Evolutionary conservation across 1,139 yeast genomes (phyloP), one percentile per base, ranked within the genome.

Genomic region (Pichia sp.): DNA sequence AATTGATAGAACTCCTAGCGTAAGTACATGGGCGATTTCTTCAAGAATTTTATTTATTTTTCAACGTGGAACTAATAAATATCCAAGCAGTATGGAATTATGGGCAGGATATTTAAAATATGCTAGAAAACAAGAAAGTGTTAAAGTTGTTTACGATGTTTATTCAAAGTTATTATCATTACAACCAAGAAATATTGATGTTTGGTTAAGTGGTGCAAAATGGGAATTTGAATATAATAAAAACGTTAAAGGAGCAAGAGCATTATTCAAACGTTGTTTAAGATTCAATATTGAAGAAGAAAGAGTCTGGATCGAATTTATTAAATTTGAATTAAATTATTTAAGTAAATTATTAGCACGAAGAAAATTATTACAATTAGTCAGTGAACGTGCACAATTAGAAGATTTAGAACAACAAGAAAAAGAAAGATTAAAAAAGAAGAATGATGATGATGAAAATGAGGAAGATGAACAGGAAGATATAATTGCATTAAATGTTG

Each of bases 181-280:
- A 55, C 97, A 92, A 63, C 97, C 98, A n/a, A 77, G 87, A 47
- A 86, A 89, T 61, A 78, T 89, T 2, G 84, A 83, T 58, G 86
- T 94, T 11, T 94, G 98, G 98, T 78, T 92, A 46, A 79, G 89
- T 60, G 97, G 97, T 29, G 97, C 97, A 43, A 87, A 87, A 63
- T 89, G 88, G 66, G 97, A 94, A 68, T 83, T 87, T 60, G 96
- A 92, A 59, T 77, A 76, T 40, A 89, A 92, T 66, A 86, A 92
- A 45, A 86, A 89, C 59, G 89, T 95, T 47, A 81, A 85, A 62
- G 94, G 95, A 41, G 94, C 97, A 25, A 77, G 99, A 67, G 78
- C 79, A 10, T 74, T 92, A 42, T 82, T 90, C 68, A 97, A 90
- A 66, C 78, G 87, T 57, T 95, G 85, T 35, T 72, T 94, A 43